Base-by-base conservation (phyloP, 2,329 filamentous ascomycete genomes). In the Phialophora macrospora region DNA sequence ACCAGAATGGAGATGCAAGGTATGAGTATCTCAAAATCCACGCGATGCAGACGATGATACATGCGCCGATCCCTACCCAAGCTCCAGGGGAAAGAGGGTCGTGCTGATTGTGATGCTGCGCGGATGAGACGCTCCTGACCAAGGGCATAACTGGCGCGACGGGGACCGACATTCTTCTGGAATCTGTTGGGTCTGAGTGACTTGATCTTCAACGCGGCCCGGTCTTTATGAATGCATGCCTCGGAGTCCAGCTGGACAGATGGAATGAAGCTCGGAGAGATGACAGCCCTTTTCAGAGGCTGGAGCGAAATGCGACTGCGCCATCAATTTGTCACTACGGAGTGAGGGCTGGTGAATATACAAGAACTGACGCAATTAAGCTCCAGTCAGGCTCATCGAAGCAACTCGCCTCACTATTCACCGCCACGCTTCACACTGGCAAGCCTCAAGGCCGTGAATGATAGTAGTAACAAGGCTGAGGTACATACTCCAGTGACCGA, bases 11-110 rank as follows among this genome's bases (percentile, higher is more conserved):
- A n/a, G 59, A 60, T 1, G 63, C 66, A 26, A 68, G 44, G 30
- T 68, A 68, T 9, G 66, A 68, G 52, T 65, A 68, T 22, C 55
- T 28, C 24, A 59, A 7, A 20, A 60, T 26, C 41, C 56, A 52
- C 4, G 52, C 48, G 61, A 69, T 3, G 24, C 38, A 34, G 58
- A 69, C 8, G 60, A 67, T 5, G 58, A 66, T 38, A 64, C 68
- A 63, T 57, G 66, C 46, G 38, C 58, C n/a, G 24, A 60, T 20
- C 34, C 62, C 24, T 48, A 66, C 41, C 41, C 60, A 65, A 12
- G 64, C 59, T 1, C 55, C 66, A 11, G 55, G 49, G 12, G 63
- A 63, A 20, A 22, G 56, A 30, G 24, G 51, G 38, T 34, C 12
- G 6, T 22, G 12, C 11, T 44, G 46, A 30, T 22, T 34, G 7